Evolutionary conservation across 75 land plant species (phyloP), one percentile per base, ranked within the genome.

Genomic region (Picea sitchensis): DNA sequence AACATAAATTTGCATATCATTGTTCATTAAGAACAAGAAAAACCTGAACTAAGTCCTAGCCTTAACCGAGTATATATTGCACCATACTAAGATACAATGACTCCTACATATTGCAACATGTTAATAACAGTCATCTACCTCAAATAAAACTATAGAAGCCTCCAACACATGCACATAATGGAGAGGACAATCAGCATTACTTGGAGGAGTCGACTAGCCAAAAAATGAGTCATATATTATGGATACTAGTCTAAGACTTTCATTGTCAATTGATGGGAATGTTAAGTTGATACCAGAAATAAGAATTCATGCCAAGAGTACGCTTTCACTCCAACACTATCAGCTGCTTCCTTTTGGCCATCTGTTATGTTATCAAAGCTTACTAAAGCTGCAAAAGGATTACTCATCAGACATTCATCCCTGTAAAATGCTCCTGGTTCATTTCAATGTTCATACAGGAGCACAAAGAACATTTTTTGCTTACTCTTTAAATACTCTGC

Each of bases 271-370:
- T n/a, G 11, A 71, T 7, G 21, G 73, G 36, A 47, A 44, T 44
- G 34, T 38, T 69, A 69, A 69, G 79, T 78, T 59, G 83, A 65
- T 61, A 91, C 93, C 89, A 79, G 51, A 51, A 83, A 78, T 79
- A 80, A 21, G 76, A 91, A 91, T 17, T 89, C 92, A 34, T 47
- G 76, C 93, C 93, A 91, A 23, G 92, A 87, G 86, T 83, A 96
- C 71, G 90, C 86, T 57, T 85, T 82, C 38, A 89, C 90, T 9
- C 92, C 94, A 75, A 73, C 77, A 30, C 75, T 79, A 73, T 91
- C 90, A 78, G 92, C 93, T 82, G 87, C 85, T 76, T 85, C 80
- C 80, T 84, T 92, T 56, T 92, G 95, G 23, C 17, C 79, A 63
- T 61, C 74, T 7, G 89, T 78, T 57, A 90, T 34, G 1, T 83